Conservation (phyloP, 164 flowering plant species). For the Houttuynia cordata region DNA sequence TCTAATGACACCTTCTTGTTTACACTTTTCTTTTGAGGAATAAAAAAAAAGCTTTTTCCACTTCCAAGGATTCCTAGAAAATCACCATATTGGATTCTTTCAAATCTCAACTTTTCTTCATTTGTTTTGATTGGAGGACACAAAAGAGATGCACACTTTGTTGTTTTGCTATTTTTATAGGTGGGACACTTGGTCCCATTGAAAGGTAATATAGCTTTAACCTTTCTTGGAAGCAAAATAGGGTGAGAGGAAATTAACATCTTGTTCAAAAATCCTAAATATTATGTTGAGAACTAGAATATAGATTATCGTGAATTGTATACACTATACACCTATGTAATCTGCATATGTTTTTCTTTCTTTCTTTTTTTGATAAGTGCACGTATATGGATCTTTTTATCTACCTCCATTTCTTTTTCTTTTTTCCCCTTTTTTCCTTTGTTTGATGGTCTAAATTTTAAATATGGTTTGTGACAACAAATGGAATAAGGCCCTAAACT, state of each 20-base stretch:
- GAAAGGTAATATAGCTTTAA: background rate
- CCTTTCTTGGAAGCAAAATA: constrained; percentile 1
- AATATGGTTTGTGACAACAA: no score
- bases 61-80: constrained; percentile 2
- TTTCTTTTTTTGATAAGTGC: no score
- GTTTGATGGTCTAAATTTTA: no score
- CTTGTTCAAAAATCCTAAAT: no score
- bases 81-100: constrained; percentile 5
- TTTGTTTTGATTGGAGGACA: constrained; percentile 4
- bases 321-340: no score
- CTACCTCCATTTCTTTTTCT: no score
- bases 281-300: no score
- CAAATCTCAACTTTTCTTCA: constrained; percentile 2
- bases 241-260: background rate
- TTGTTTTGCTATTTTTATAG: background rate
- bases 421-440: no score
- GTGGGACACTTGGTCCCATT: background rate
- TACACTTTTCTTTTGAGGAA: background rate
- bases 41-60: constrained; percentile 1
- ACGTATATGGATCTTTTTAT: no score
- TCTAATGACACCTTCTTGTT: background rate
- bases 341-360: no score
- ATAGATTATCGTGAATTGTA: no score
- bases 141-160: constrained; percentile 8
- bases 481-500: no score